Conservation (phyloP, 177 flowering plant genomes). For the Vitis hybrid region DNA sequence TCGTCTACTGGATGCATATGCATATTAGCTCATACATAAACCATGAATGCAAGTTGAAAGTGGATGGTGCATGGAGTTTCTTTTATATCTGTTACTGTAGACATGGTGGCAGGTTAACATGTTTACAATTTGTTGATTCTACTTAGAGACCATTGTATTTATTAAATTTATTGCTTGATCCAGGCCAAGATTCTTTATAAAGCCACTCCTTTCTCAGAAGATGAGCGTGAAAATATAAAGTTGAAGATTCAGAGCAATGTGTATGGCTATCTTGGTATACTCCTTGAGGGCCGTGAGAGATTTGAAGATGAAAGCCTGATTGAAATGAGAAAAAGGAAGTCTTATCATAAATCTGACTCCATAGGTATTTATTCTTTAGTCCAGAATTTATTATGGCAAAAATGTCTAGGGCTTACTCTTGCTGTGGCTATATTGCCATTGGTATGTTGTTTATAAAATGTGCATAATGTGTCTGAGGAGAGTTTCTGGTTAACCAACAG, state of each 20-base stretch:
- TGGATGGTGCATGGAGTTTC: no score
- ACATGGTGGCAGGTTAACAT: no score
- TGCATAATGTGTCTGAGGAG: not conserved
- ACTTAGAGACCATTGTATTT: not conserved
- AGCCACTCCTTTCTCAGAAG: constrained; percentile 57
- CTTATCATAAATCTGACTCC: constrained; percentile 34
- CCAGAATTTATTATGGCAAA: not conserved
- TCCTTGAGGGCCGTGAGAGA: constrained; percentile 95
- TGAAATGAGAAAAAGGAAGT: constrained; percentile 29
- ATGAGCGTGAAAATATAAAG: constrained; percentile 72
- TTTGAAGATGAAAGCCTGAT: constrained; percentile 81
- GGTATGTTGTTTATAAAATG: not conserved
- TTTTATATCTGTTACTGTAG: no score
- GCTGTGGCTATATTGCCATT: not conserved
- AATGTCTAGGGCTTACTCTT: not conserved
- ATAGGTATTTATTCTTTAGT: constrained; percentile 25
- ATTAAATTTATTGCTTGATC: constrained; percentile 13
- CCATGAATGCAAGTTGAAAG: no score
- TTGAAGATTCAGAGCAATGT: constrained; percentile 77
- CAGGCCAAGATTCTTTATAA: constrained; percentile 93
- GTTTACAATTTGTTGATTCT: not conserved
- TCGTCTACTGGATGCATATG: no score
- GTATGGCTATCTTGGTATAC: constrained; percentile 79
- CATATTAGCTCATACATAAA: no score
- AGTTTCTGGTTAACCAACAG: constrained; percentile 33